A percentile compares a stretch with the other conserved stretches of the same genome.
Conservation (phyloP, 345 rosid genomes). For the Passiflora organensis region DNA sequence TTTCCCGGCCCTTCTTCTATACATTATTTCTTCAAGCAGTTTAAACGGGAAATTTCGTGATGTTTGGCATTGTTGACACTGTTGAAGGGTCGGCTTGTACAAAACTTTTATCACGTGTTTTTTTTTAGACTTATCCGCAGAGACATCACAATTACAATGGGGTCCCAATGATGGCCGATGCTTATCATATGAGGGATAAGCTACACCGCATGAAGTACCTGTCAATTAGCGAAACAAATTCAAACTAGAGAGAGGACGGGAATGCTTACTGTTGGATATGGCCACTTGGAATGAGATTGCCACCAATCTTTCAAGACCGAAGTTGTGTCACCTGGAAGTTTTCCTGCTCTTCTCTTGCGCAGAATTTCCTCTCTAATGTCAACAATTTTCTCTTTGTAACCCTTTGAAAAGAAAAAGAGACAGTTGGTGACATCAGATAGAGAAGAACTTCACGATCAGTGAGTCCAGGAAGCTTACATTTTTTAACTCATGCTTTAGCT, state of each 20-base stretch:
- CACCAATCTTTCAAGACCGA: constrained; percentile 91
- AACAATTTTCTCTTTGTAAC: constrained; percentile 89
- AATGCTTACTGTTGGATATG: constrained; percentile 88
- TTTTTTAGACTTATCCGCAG: background rate
- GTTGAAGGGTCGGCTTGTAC: background rate
- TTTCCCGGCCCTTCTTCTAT: background rate
- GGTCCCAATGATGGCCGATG: background rate
- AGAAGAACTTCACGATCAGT: background rate
- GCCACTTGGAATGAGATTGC: constrained; percentile 98
- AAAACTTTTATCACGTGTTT: constrained; percentile 2
- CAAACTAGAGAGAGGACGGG: background rate
- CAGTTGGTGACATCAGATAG: background rate
- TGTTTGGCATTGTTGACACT: constrained; percentile 3
- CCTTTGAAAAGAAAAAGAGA: constrained; percentile 36
- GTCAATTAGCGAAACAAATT: background rate
- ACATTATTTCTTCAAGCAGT: too few relatives aligned
- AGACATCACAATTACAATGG: constrained; percentile 2
- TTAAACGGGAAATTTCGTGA: constrained; percentile 10
- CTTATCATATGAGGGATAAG: background rate
- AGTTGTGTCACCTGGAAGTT: constrained; percentile 95
- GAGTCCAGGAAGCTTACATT: constrained; percentile 39
- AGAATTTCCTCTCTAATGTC: constrained; percentile 95
- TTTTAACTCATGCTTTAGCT: constrained; percentile 87
- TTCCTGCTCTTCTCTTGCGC: constrained; percentile 97
- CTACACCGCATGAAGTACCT: background rate